Evolutionary conservation across 192 early-diverging fungal genomes (phyloP).

Genomic region (Coemansia sp.): DNA sequence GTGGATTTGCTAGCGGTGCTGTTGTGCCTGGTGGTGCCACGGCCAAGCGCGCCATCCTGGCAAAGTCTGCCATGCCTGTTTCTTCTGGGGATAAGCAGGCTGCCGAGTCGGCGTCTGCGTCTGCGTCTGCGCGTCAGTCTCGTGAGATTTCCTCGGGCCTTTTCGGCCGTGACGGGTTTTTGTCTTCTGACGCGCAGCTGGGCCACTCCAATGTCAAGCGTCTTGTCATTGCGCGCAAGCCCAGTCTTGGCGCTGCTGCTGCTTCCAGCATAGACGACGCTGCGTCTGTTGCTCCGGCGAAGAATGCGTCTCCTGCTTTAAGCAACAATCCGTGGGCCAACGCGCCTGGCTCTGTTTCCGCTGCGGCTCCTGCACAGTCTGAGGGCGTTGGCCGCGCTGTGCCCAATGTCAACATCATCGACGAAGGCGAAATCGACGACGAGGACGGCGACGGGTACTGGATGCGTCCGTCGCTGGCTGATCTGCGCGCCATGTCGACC

Average conservation of each 20-base stretch:
- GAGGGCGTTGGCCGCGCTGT: not conserved
- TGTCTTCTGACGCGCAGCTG: constrained; percentile 67
- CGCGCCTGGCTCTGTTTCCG: not conserved
- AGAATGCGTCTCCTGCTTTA: constrained; percentile 18
- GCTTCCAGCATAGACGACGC: not conserved
- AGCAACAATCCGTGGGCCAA: constrained; percentile 24
- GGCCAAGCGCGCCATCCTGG: constrained; percentile 14
- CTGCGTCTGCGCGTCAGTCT: not conserved
- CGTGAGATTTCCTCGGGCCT: constrained; percentile 5
- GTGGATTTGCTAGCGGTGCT: constrained; percentile 61
- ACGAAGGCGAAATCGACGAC: constrained; percentile 10
- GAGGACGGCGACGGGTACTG: constrained; percentile 63
- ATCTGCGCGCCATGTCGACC: constrained; percentile 68
- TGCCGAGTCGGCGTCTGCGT: not conserved
- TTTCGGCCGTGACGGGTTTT: constrained; percentile 58
- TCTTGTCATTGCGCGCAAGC: constrained; percentile 61
- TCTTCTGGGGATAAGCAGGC: constrained; percentile 27
- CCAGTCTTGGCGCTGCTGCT: constrained; percentile 19
- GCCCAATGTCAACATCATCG: not conserved
- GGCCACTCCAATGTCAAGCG: constrained; percentile 75
- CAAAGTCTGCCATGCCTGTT: constrained; percentile 30
- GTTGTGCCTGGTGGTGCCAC: constrained; percentile 38
- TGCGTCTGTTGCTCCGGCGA: constrained; percentile 5
- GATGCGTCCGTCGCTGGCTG: constrained; percentile 71
- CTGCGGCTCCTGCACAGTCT: too few species aligned